Evolutionary conservation across 495 filamentous ascomycete species (phyloP).

Genomic region (Amphirosellinia nigrospora): DNA sequence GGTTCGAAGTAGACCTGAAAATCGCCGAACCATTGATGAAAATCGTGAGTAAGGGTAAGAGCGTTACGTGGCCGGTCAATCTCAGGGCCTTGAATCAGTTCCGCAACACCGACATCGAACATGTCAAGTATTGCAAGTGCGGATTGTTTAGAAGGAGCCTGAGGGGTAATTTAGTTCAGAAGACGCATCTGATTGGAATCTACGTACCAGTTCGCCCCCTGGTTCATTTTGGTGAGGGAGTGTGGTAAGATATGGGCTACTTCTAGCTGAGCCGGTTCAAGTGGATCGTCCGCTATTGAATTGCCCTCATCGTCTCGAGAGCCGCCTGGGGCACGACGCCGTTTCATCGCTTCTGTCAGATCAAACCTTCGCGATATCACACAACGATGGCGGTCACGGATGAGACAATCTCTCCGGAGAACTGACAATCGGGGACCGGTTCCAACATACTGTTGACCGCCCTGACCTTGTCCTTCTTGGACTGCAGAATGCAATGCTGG

Average conservation of each 20-base stretch:
- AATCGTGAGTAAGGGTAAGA: no score
- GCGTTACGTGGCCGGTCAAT: not conserved
- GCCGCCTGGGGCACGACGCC: constrained; percentile 19
- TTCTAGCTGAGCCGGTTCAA: constrained; percentile 31
- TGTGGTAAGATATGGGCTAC: constrained; percentile 40
- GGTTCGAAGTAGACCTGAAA: not conserved
- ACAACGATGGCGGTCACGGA: constrained; percentile 40
- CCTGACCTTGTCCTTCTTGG: constrained; percentile 28
- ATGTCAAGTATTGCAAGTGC: constrained; percentile 6
- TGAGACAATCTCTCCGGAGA: constrained; percentile 36
- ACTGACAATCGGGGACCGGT: constrained; percentile 32
- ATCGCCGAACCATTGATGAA: no score
- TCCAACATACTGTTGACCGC: constrained; percentile 27
- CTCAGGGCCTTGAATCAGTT: not conserved
- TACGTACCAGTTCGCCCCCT: constrained; percentile 22
- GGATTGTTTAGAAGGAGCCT: constrained; percentile 19
- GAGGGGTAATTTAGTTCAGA: no score
- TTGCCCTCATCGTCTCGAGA: constrained; percentile 34
- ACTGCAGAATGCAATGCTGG: constrained; percentile 32
- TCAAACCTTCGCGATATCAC: constrained; percentile 38
- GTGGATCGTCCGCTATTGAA: constrained; percentile 23
- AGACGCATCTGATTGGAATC: no score
- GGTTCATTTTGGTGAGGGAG: constrained; percentile 31
- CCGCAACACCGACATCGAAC: not conserved
- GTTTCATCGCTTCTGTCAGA: constrained; percentile 27